phyloP scores from a whole-genome alignment of 2,329 filamentous ascomycete genomes.

The Fusarium humuli region DNA sequence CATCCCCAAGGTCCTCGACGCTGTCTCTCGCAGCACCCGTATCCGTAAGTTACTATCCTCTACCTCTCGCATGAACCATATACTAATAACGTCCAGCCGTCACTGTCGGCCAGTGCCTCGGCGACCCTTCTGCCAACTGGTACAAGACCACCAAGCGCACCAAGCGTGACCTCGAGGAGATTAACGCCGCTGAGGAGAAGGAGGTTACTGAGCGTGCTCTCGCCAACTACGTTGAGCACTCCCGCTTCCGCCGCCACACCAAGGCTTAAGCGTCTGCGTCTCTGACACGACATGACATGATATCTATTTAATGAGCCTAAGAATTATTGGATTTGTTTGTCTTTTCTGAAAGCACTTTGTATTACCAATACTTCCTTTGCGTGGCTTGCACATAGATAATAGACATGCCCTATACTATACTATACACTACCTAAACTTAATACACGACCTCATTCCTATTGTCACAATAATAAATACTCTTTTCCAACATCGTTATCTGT shows the following conservation, averaged over 20 bases:
- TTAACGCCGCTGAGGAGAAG: constrained; percentile 9
- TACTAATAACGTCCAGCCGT: constrained; percentile 43
- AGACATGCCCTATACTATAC: constrained; percentile 9
- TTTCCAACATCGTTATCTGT: background rate
- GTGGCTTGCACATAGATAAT: constrained; percentile 18
- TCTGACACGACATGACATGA: background rate
- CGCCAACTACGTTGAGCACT: constrained; percentile 24
- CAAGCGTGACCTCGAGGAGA: constrained; percentile 25
- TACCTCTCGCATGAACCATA: too few species aligned
- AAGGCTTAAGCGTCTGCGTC: constrained; percentile 3
- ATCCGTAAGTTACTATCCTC: constrained; percentile 7
- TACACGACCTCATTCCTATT: background rate
- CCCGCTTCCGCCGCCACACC: constrained; percentile 23
- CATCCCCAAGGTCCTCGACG: constrained; percentile 28
- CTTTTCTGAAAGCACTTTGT: constrained; percentile 7
- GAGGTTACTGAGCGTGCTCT: constrained; percentile 20
- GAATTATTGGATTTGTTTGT: constrained; percentile 15
- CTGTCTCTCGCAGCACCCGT: constrained; percentile 25
- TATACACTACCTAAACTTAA: constrained; percentile 1
- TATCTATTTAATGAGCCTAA: constrained; percentile 17
- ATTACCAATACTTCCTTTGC: constrained; percentile 18
- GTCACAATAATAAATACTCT: background rate
- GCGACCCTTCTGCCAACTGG: constrained; percentile 32
- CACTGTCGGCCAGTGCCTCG: constrained; percentile 45
- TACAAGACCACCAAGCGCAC: constrained; percentile 32